Evolutionary conservation across 768 basidiomycete genomes (phyloP).

Genomic region (Collybia nuda): DNA sequence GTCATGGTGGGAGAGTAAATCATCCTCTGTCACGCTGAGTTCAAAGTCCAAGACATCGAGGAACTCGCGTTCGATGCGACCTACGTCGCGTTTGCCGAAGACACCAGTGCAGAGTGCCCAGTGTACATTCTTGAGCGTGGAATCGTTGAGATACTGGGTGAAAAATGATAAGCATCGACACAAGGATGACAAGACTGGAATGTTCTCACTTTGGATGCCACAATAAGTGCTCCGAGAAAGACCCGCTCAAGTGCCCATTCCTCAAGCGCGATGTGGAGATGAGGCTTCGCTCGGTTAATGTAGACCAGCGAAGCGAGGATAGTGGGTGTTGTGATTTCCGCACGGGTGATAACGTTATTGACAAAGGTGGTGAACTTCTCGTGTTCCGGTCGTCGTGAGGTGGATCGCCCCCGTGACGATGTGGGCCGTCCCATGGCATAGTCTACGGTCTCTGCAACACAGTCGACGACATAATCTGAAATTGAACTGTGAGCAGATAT

Average conservation of each 20-base stretch:
- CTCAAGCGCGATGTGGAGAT: constrained; percentile 78
- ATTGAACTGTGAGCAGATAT: constrained; percentile 4
- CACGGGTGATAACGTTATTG: constrained; percentile 64
- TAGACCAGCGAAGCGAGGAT: constrained; percentile 74
- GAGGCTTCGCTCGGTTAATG: constrained; percentile 73
- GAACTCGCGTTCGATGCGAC: constrained; percentile 81
- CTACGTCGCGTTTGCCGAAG: constrained; percentile 79
- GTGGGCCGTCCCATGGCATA: constrained; percentile 69
- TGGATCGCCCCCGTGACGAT: constrained; percentile 49
- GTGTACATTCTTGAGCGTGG: constrained; percentile 87
- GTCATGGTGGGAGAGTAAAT: constrained; percentile 55
- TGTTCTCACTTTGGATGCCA: constrained; percentile 71
- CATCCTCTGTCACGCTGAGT: constrained; percentile 61
- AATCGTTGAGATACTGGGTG: constrained; percentile 81
- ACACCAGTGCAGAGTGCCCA: constrained; percentile 87
- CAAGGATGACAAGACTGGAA: constrained; percentile 7
- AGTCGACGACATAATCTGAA: constrained; percentile 72
- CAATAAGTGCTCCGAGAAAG: constrained; percentile 87
- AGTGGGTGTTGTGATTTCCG: constrained; percentile 71
- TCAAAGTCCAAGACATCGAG: constrained; percentile 80
- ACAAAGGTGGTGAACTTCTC: constrained; percentile 65
- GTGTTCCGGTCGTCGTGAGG: constrained; percentile 49
- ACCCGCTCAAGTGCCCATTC: constrained; percentile 90
- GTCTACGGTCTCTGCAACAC: constrained; percentile 71
- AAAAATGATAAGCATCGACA: constrained; percentile 10